Conservation (phyloP, 805 yeast species). For the Cyberlindnera suaveolens region DNA sequence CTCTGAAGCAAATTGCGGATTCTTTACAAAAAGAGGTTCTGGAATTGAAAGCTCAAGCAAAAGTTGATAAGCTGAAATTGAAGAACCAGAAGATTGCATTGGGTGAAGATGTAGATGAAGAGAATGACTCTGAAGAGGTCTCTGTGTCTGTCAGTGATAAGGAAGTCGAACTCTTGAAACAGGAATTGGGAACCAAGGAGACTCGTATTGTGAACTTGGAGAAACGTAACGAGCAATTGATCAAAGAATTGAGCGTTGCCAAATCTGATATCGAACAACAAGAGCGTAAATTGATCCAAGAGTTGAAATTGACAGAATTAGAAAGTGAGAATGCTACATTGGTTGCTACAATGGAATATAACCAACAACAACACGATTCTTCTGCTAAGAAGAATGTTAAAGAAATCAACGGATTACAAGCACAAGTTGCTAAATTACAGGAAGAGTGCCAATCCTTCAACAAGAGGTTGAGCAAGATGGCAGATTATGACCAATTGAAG, state of each 20-base stretch:
- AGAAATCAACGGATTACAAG: constrained; percentile 18
- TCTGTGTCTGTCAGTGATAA: neutral
- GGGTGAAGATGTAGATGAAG: constrained; percentile 27
- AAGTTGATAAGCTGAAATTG: constrained; percentile 31
- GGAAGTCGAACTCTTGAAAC: constrained; percentile 50
- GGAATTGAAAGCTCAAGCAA: constrained; percentile 51
- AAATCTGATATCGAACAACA: constrained; percentile 37
- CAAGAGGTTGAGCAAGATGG: constrained; percentile 40
- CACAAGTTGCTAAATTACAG: constrained; percentile 32
- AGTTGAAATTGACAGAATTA: constrained; percentile 42
- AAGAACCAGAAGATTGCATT: constrained; percentile 41
- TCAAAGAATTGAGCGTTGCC: constrained; percentile 54
- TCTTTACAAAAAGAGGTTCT: constrained; percentile 50
- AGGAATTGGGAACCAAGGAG: constrained; percentile 71
- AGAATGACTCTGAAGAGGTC: neutral
- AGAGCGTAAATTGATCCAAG: constrained; percentile 35
- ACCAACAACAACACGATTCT: constrained; percentile 30
- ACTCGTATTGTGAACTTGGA: constrained; percentile 65
- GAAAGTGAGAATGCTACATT: constrained; percentile 66
- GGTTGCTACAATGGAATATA: constrained; percentile 50
- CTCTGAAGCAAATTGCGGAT: constrained; percentile 42
- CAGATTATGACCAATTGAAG: constrained; percentile 78
- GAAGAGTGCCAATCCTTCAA: constrained; percentile 47
- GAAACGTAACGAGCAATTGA: constrained; percentile 67
- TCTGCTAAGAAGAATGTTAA: constrained; percentile 18